A percentile compares a stretch with the other conserved stretches of the same genome.
phyloP scores from a whole-genome alignment of 169 alveolate species.

The Plasmodium adleri region DNA sequence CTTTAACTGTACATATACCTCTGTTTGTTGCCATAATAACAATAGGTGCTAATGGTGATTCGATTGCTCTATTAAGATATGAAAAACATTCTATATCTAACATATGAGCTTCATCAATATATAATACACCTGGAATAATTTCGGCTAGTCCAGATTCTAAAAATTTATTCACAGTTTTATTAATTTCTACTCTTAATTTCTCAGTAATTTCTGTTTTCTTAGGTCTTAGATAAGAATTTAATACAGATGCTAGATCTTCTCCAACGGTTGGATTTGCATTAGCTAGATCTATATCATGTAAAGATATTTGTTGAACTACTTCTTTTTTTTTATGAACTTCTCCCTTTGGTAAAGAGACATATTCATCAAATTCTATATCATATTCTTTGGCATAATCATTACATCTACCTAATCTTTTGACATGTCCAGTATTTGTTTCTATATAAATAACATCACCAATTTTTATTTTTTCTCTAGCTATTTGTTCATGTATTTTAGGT shows the following conservation, averaged over 20 bases:
- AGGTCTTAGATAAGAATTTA: conserved; percentile 97
- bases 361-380: conserved; percentile 99
- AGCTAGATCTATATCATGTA: conserved; percentile 99
- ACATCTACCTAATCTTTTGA: conserved; percentile 98
- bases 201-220: conserved; percentile 99
- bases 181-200: conserved; percentile 97
- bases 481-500: conserved; percentile 97
- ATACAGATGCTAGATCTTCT: conserved; percentile 96
- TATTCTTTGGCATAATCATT: conserved; percentile 98
- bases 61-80: conserved; percentile 98
- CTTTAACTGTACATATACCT: conserved; percentile 97
- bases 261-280: conserved; percentile 98
- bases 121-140: conserved; percentile 99
- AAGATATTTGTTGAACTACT: conserved; percentile 98
- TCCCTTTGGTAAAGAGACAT: conserved; percentile 99
- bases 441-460: conserved; percentile 98
- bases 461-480: conserved; percentile 97
- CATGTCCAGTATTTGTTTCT: conserved; percentile 97
- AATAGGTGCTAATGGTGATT: conserved; percentile 98
- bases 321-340: conserved; percentile 99
- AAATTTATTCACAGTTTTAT: conserved; percentile 98
- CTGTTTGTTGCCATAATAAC: conserved; percentile 99
- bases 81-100: conserved; percentile 99
- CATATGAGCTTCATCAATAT: conserved; percentile 99
- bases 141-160: conserved; percentile 99